phyloP scores from a whole-genome alignment of 1,284 basidiomycete genomes.

The Phlebopus sp. region DNA sequence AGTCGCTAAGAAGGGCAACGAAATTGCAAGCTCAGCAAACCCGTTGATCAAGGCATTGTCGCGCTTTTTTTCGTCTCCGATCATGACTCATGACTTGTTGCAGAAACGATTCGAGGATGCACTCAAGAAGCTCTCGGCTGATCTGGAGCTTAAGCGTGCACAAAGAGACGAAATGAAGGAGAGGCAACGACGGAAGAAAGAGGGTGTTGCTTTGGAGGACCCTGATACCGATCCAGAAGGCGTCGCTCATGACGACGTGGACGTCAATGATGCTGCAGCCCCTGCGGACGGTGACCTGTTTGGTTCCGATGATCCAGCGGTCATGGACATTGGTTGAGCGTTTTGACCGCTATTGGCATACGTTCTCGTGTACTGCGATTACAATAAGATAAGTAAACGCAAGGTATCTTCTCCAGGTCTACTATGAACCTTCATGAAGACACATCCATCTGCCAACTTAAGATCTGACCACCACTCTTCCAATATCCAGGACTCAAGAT shows the following conservation, averaged over 20 bases:
- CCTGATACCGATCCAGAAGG: conserved; percentile 46
- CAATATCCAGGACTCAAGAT: conserved; percentile 4
- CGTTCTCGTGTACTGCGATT: no score
- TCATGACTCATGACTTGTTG: conserved; percentile 6
- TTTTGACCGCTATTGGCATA: no score
- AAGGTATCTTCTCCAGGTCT: no score
- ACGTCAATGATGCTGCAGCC: conserved; percentile 22
- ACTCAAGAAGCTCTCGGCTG: conserved; percentile 80
- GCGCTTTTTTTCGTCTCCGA: conserved; percentile 1
- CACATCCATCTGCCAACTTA: no score
- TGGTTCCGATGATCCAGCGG: conserved; percentile 48
- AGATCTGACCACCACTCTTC: conserved; percentile 6
- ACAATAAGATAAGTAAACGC: no score
- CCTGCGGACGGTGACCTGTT: conserved; percentile 45
- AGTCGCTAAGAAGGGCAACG: conserved; percentile 81
- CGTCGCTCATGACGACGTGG: conserved; percentile 40
- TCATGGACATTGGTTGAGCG: conserved; percentile 43
- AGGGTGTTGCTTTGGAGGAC: conserved; percentile 51
- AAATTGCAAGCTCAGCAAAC: conserved; percentile 86
- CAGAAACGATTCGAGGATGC: conserved; percentile 94
- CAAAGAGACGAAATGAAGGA: conserved; percentile 78
- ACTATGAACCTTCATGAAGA: no score
- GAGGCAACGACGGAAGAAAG: conserved; percentile 62
- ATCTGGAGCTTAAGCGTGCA: conserved; percentile 82
- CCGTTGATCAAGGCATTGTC: conserved; percentile 75